Base-by-base conservation (phyloP, 441 rosid species). In the Pelargonium exstipulatum region DNA sequence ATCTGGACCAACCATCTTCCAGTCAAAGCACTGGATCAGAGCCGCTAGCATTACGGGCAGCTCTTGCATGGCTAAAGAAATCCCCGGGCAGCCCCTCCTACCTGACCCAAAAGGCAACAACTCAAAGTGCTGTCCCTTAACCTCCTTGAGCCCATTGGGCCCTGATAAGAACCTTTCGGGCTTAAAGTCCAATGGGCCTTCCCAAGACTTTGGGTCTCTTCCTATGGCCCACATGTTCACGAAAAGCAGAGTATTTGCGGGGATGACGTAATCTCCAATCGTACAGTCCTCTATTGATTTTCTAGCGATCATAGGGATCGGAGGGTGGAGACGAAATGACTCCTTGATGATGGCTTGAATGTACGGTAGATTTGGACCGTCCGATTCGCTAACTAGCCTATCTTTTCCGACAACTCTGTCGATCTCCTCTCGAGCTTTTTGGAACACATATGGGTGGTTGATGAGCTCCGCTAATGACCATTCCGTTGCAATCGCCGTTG, bases 111-210 rank as follows among this genome's bases (percentile, higher is more conserved):
- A 82, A 0, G 85, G 82, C 62, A 82, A 9, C 12, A 82, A 1
- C 62, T 80, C 78, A 48, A 79, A 83, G 46, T 74, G 22, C 49
- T 84, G 83, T 8, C 88, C 87, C 74, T 82, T 80, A 40, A 77
- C 77, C 63, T 83, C 89, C 32, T 82, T 29, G 46, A 45, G 73
- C 58, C 46, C 73, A 82, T 29, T 29, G 4, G 35, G 60, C 74
- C 76, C 71, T 83, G 78, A 62, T 75, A 37, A 78, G 68, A 86
- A 85, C 68, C 96, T 85, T 73, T 88, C 90, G 2, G 93, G 93
- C 62, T 72, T 72, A 70, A 85, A 88, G 69, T 78, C 84, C 2
- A 74, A 73, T 2, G 96, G 88, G 51, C 79, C 73, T 51, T 81
- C 86, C 96, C 93, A 90, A 24, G 79, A 69, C 22, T 77, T 78